These are phyloP conservation scores for Scleroderma citrinum DNA, from an alignment of 768 basidiomycete species.

Conservation along the genomic window DNA sequence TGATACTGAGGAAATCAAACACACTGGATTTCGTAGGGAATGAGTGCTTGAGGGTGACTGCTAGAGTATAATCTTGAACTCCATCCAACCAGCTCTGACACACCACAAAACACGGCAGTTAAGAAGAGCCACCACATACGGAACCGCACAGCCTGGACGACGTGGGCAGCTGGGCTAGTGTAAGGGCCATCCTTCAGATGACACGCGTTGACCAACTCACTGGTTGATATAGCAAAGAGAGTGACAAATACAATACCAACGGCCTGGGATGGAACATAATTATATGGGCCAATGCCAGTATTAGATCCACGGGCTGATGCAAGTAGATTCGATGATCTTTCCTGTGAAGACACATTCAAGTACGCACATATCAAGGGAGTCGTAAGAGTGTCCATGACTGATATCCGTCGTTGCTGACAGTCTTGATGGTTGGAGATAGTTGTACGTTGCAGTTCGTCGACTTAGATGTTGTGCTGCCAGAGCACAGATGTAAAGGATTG, in stretches of 20 bases:
- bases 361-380: background rate
- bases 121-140: constrained; percentile 48
- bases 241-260: constrained; percentile 34
- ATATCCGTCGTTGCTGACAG: background rate
- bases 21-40: constrained; percentile 40
- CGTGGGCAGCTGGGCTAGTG: constrained; percentile 35
- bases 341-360: background rate
- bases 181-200: background rate
- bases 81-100: constrained; percentile 52
- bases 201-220: constrained; percentile 16
- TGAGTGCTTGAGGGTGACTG: constrained; percentile 6
- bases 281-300: constrained; percentile 24
- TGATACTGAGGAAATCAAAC: constrained; percentile 5
- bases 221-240: constrained; percentile 35
- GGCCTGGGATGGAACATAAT: constrained; percentile 35
- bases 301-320: background rate
- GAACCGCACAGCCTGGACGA: constrained; percentile 37
- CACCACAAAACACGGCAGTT: constrained; percentile 41
- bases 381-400: background rate
- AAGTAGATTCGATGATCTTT: background rate
- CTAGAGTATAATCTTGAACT: constrained; percentile 46
- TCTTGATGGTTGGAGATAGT: background rate
- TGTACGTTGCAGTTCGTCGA: background rate
- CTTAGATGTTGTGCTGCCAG: constrained; percentile 4
- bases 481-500: constrained; percentile 1